Evolutionary conservation across 2,329 filamentous ascomycete genomes (phyloP).

Genomic region (Trichophyton simii): DNA sequence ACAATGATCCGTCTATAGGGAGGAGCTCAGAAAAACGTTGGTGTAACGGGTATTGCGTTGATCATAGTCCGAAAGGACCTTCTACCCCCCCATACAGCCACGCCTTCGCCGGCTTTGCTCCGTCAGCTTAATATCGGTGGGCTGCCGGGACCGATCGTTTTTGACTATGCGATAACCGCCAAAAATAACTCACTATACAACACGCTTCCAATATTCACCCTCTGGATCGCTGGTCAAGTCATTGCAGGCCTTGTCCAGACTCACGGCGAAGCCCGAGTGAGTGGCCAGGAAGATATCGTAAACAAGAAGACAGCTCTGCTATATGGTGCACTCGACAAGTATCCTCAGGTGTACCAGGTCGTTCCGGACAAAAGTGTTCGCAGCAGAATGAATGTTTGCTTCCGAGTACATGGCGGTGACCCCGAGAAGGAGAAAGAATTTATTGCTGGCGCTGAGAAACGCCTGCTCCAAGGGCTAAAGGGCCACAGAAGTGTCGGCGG

Average conservation of each 20-base stretch:
- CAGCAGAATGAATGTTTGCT: constrained; percentile 93
- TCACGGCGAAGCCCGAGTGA: constrained; percentile 54
- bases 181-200: constrained; percentile 97
- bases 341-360: constrained; percentile 61
- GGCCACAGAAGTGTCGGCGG: constrained; percentile 80
- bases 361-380: constrained; percentile 64
- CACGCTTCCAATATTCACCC: constrained; percentile 86
- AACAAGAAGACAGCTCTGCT: constrained; percentile 63
- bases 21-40: constrained; percentile 90
- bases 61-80: constrained; percentile 72
- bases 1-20: constrained; percentile 26
- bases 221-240: constrained; percentile 81
- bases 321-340: constrained; percentile 63
- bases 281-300: constrained; percentile 62
- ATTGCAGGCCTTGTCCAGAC: constrained; percentile 59
- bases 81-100: constrained; percentile 52
- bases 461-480: constrained; percentile 66
- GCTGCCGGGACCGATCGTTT: constrained; percentile 50
- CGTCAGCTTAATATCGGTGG: constrained; percentile 63
- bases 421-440: constrained; percentile 68
- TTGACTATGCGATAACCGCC: constrained; percentile 71
- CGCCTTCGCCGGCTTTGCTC: constrained; percentile 57
- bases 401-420: constrained; percentile 55
- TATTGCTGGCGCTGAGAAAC: constrained; percentile 55
- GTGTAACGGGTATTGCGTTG: constrained; percentile 73